Conservation (phyloP, 1,284 basidiomycete genomes). For the Chondrostereum purpureum region DNA sequence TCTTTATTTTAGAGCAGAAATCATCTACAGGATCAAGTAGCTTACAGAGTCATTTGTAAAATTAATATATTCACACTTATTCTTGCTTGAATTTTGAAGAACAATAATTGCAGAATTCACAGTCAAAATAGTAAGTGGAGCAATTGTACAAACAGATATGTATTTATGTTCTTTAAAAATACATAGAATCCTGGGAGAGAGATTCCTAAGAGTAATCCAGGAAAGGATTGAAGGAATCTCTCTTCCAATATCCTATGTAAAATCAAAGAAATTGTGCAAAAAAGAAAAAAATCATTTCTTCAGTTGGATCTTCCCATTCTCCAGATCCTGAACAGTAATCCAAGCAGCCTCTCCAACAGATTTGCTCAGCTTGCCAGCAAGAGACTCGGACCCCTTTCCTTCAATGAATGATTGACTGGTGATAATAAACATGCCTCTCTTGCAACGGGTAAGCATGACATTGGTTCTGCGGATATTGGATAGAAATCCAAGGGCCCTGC, state of each 20-base stretch:
- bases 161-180: too few relatives aligned
- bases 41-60: too few relatives aligned
- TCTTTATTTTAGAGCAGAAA: too few relatives aligned
- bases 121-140: too few relatives aligned
- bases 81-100: too few relatives aligned
- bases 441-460: constrained; percentile 64
- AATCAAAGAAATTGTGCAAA: not conserved
- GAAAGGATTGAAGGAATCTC: too few relatives aligned
- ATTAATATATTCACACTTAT: too few relatives aligned
- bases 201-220: too few relatives aligned
- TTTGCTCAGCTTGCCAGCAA: constrained; percentile 42
- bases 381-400: constrained; percentile 29
- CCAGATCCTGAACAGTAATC: constrained; percentile 27
- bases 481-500: constrained; percentile 42
- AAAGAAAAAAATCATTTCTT: not conserved
- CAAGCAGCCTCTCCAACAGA: constrained; percentile 30
- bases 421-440: constrained; percentile 47
- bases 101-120: too few relatives aligned
- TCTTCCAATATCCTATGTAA: not conserved
- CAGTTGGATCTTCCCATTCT: constrained; percentile 23
- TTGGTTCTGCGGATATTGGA: constrained; percentile 46
- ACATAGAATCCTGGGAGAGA: too few relatives aligned
- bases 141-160: too few relatives aligned
- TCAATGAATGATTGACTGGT: constrained; percentile 41
- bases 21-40: too few relatives aligned